These are phyloP conservation scores for Syncephalis plumigaleata DNA, from an alignment of 371 early-diverging fungal genomes.

Conservation along the genomic window DNA sequence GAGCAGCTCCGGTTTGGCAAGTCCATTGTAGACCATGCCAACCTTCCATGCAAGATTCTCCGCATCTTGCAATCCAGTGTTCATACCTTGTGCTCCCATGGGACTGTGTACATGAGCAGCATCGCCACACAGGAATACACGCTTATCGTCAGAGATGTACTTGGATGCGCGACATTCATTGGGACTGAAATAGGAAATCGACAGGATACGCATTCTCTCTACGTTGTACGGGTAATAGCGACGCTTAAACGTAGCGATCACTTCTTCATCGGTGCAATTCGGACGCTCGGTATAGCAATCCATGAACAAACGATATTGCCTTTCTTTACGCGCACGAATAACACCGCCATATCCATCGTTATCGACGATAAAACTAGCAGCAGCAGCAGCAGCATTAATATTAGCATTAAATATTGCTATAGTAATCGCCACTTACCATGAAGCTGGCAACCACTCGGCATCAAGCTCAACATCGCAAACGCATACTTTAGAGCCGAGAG, in stretches of 20 bases:
- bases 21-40: not conserved
- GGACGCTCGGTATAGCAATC: conserved; percentile 3
- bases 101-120: conserved; percentile 18
- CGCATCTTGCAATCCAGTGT: conserved; percentile 25
- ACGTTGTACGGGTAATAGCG: conserved; percentile 4
- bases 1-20: conserved; percentile 4
- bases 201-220: conserved; percentile 6
- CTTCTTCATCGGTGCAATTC: conserved; percentile 4
- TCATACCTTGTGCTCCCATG: conserved; percentile 9
- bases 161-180: conserved; percentile 13
- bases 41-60: conserved; percentile 23
- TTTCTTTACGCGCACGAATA: too few relatives aligned
- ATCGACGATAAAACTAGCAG: too few relatives aligned
- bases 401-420: too few relatives aligned
- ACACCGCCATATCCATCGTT: too few relatives aligned
- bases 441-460: too few relatives aligned
- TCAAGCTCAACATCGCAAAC: too few relatives aligned
- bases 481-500: not conserved
- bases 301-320: not conserved
- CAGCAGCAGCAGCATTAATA: too few relatives aligned
- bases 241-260: conserved; percentile 6
- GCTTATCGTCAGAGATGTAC: conserved; percentile 10
- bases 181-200: conserved; percentile 12
- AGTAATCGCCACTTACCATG: too few relatives aligned
- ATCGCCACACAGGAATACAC: conserved; percentile 16